A percentile compares a stretch with the other conserved stretches of the same genome.
phyloP scores from a whole-genome alignment of 2,329 filamentous ascomycete species.

The Epichloe amarillans region DNA sequence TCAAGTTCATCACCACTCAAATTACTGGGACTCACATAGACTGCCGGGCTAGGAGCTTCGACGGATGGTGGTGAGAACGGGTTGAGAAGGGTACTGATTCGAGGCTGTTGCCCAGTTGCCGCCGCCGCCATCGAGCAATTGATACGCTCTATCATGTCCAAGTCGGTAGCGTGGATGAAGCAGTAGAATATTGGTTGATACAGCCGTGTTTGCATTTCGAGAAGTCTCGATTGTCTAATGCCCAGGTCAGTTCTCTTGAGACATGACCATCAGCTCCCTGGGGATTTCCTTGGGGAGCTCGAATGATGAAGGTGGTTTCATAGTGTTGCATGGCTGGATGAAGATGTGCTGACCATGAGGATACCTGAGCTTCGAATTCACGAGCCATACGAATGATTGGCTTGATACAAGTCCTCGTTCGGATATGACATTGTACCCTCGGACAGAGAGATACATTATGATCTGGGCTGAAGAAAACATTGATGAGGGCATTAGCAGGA shows the following conservation, averaged over 20 bases:
- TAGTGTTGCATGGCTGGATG: slow-evolving; percentile 10
- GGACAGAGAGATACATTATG: not conserved
- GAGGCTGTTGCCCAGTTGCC: not conserved
- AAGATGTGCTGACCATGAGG: slow-evolving; percentile 12
- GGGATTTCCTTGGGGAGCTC: not conserved
- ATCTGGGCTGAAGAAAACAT: slow-evolving; percentile 7
- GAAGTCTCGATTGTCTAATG: slow-evolving; percentile 11
- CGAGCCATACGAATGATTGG: slow-evolving; percentile 10
- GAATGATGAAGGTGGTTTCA: slow-evolving; percentile 1
- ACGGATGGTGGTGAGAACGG: slow-evolving; percentile 4
- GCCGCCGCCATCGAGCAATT: not conserved
- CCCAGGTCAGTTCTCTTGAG: slow-evolving; percentile 12
- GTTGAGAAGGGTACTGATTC: slow-evolving; percentile 9
- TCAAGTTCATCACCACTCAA: slow-evolving; percentile 8
- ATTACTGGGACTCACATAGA: not conserved
- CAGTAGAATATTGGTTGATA: slow-evolving; percentile 6
- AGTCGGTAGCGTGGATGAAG: slow-evolving; percentile 7
- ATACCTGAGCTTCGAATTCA: slow-evolving; percentile 13
- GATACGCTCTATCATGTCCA: not conserved
- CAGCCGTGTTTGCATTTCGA: slow-evolving; percentile 13
- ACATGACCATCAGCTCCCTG: slow-evolving; percentile 8
- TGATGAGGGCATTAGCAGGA: slow-evolving; percentile 8
- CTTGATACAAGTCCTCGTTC: slow-evolving; percentile 6
- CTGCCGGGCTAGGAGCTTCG: not conserved
- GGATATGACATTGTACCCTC: not conserved